Evolutionary conservation across 495 filamentous ascomycete genomes (phyloP), one percentile per base, ranked within the genome.

Genomic region (Xylaria cubensis): DNA sequence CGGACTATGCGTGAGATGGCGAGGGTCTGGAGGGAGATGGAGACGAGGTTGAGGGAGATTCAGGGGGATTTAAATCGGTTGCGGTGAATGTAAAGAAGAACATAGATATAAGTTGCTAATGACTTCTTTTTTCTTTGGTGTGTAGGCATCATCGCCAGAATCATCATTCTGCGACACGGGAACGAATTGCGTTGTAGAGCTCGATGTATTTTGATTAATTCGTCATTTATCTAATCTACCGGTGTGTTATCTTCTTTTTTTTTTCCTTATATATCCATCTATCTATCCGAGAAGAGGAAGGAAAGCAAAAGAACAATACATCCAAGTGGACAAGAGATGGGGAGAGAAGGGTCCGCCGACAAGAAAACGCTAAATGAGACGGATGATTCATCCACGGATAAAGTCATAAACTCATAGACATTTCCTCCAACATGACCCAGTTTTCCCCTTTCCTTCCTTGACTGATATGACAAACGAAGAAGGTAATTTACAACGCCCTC

Each of bases 1-100:
- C 79, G 73, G 71, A 81, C 76, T 56, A 87, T 90, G 83, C 81
- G 78, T 59, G 88, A 91, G 81, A 90, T 90, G 81, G 87, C 87
- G 10, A 84, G 86, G 72, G 86, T 87, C n/a, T 92, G 88, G 81
- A 80, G 84, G 0, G 82, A 84, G 53, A 84, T 91, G 77, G 80
- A 81, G 4, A 80, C 76, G 68, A 85, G 90, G 67, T 73, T 91
- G 8, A 83, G 86, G 67, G 84, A 86, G n/a, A 86, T 89, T 1
- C 81, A 82, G 71, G 84, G 78, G 68, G 90, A 91, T 77, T 83
- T 92, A 71, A 83, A 87, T 72, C 81, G 87, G 51, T 76, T 92
- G 75, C 79, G 76, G 32, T 76, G 61, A 53, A 53, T 15, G 29
- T 0, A 26, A 4, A 8, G 29, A 15, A n/a, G n/a, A n/a, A n/a